Base-by-base conservation (phyloP, 306 rosid species). In the Prunus mume region DNA sequence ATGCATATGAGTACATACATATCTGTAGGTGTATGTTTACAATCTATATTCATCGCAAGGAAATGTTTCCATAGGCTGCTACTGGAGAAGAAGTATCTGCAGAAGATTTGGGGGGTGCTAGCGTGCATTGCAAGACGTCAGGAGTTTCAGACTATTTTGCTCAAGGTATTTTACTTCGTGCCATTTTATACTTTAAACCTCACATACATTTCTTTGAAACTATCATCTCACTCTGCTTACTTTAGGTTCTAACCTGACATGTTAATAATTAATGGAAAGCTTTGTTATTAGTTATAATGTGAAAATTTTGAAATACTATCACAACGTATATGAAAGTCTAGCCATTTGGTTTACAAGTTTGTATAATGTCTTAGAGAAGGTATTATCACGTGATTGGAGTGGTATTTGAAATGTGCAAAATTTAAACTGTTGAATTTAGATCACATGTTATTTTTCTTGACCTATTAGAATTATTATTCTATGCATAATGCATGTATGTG, bases 81-180 rank as follows among this genome's bases (percentile, higher is more conserved):
- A 95, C 97, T 68, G 97, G 97, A 67, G 97, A 95, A 89, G 98
- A 88, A 78, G 91, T 95, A 67, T 90, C 98, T 13, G 97, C 98
- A 3, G 97, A 95, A 76, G 92, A 95, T 85, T 76, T 95, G 66
- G 97, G 98, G 67, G 97, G 98, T 60, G 97, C 97, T 52, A 51
- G 89, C 20, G 89, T 95, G 70, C 97, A 95, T 84, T 92, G 98
- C 95, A 90, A 95, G 84, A 88, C 90, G 51, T 95, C 97, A 4
- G 97, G 98, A 68, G 98, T 95, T 81, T 89, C 97, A 38, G 98
- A 95, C 78, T 92, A 95, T 89, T 92, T 92, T 85, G 97, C 97
- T 84, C 96, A 95, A 83, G 97, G 98, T 95, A 85, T 64, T 52
- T 51, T 18, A 56, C 56, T 71, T 65, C 24, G 12, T 27, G 27